Evolutionary conservation across 1,139 yeast genomes (phyloP).

Genomic region (Kodamaea ohmeri): DNA sequence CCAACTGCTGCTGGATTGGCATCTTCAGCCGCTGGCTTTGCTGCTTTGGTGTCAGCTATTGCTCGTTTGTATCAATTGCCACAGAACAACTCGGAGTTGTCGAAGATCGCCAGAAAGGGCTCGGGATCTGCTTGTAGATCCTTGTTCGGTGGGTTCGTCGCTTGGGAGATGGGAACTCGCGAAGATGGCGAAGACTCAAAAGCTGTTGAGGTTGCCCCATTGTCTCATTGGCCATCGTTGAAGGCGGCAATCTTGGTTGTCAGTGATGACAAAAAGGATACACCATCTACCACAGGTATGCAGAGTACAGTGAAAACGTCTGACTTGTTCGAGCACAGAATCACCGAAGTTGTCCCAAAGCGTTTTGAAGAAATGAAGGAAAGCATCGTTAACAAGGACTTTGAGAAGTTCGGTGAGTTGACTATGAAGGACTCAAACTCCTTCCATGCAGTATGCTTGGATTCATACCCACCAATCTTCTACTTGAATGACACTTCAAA

Average conservation of each 20-base stretch:
- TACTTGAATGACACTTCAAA: slow-evolving; percentile 95
- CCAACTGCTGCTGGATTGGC: slow-evolving; percentile 99
- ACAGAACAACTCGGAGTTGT: slow-evolving; percentile 75
- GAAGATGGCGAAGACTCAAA: slow-evolving; percentile 82
- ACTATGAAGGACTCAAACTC: slow-evolving; percentile 97
- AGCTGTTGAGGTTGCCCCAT: slow-evolving; percentile 87
- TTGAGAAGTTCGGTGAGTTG: slow-evolving; percentile 75
- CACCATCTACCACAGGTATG: slow-evolving; percentile 95
- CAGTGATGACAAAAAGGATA: slow-evolving; percentile 89
- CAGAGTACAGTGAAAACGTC: slow-evolving; percentile 90
- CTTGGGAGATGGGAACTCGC: slow-evolving; percentile 92
- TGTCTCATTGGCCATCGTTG: slow-evolving; percentile 87
- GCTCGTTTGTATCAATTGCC: slow-evolving; percentile 81
- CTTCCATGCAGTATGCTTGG: slow-evolving; percentile 95
- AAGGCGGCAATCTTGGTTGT: slow-evolving; percentile 91
- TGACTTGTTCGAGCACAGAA: slow-evolving; percentile 76
- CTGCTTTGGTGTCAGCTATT: slow-evolving; percentile 87
- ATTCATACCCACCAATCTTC: slow-evolving; percentile 92
- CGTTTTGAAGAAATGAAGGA: slow-evolving; percentile 80
- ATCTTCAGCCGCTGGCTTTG: slow-evolving; percentile 97
- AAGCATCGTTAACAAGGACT: slow-evolving; percentile 69
- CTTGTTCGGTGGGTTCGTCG: slow-evolving; percentile 94
- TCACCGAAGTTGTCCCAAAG: slow-evolving; percentile 76
- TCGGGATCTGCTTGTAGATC: slow-evolving; percentile 98
- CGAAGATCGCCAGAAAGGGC: slow-evolving; percentile 94